Evolutionary conservation across 139 green algal species (phyloP).

Genomic region (Edaphochlamys debaryana): DNA sequence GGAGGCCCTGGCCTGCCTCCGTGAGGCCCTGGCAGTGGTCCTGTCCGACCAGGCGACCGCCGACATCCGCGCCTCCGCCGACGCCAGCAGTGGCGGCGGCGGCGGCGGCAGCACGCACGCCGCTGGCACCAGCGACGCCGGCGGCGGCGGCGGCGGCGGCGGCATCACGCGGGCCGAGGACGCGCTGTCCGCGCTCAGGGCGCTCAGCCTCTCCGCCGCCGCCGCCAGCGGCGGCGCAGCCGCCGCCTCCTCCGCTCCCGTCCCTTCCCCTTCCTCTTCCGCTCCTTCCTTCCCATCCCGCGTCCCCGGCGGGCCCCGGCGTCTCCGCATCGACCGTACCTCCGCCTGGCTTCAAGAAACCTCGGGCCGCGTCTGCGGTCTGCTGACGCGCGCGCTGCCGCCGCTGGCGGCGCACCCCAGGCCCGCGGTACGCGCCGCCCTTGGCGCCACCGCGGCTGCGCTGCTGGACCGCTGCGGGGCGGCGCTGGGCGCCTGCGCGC

Average conservation of each 20-base stretch:
- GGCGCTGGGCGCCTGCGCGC: slow-evolving; percentile 37
- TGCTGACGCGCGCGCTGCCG: slow-evolving; percentile 67
- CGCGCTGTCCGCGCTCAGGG: slow-evolving; percentile 2
- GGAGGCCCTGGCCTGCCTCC: slow-evolving; percentile 16
- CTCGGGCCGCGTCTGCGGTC: slow-evolving; percentile 42
- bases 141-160: background rate
- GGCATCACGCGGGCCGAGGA: background rate
- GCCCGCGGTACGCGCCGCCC: slow-evolving; percentile 59
- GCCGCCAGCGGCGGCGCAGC: background rate
- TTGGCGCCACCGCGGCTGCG: slow-evolving; percentile 49
- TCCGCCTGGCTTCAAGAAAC: slow-evolving; percentile 59
- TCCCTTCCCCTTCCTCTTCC: background rate
- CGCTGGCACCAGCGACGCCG: background rate
- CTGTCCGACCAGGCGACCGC: background rate
- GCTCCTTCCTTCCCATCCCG: no score
- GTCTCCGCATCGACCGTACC: slow-evolving; percentile 51
- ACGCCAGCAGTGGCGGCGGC: background rate
- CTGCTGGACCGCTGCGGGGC: slow-evolving; percentile 56
- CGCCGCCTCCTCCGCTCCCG: background rate
- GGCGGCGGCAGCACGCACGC: background rate
- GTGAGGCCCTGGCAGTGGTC: background rate
- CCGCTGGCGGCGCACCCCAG: slow-evolving; percentile 62
- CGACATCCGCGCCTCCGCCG: background rate
- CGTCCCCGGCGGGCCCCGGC: background rate
- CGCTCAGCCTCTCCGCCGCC: slow-evolving; percentile 18